Percentiles rank a stretch among this genome's conserved stretches.
These are phyloP conservation scores for Sabuloglossum arenarium DNA, from an alignment of 495 filamentous ascomycete genomes.

Conservation along the genomic window DNA sequence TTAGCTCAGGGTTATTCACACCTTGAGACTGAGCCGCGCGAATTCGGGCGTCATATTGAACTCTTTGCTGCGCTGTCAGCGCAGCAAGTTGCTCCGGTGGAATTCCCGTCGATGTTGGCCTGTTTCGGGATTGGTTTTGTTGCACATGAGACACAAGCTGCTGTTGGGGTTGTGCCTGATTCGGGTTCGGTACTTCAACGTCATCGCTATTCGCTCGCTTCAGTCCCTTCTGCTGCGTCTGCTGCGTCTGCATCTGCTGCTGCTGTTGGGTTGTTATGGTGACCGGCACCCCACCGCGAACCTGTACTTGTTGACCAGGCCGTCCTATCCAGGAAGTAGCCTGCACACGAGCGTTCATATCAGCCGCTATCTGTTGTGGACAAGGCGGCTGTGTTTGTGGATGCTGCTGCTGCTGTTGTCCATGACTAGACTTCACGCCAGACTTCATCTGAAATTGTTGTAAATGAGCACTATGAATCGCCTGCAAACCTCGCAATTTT, in stretches of 20 bases:
- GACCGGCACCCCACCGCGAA: background rate
- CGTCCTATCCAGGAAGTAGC: background rate
- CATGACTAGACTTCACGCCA: constrained; percentile 4
- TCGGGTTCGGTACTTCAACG: constrained; percentile 4
- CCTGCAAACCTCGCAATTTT: constrained; percentile 29
- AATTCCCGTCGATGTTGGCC: background rate
- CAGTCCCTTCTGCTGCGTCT: background rate
- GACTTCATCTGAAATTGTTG: constrained; percentile 8
- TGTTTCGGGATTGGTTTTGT: background rate
- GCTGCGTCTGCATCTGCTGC: background rate
- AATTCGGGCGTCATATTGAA: background rate
- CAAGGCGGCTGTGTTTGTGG: constrained; percentile 13
- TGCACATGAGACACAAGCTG: background rate
- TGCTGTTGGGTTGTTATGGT: background rate
- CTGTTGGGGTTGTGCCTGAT: background rate
- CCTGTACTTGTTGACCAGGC: background rate
- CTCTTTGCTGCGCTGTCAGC: background rate
- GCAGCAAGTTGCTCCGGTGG: constrained; percentile 2
- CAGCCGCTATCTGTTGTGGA: constrained; percentile 10
- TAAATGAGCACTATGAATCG: constrained; percentile 27
- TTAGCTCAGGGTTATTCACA: background rate
- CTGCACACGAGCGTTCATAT: background rate
- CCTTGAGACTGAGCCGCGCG: background rate
- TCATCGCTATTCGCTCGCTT: constrained; percentile 5
- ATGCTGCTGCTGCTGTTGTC: constrained; percentile 18